Evolutionary conservation across 169 alveolate genomes (phyloP).

Genomic region (Cryptosporidium sp.): DNA sequence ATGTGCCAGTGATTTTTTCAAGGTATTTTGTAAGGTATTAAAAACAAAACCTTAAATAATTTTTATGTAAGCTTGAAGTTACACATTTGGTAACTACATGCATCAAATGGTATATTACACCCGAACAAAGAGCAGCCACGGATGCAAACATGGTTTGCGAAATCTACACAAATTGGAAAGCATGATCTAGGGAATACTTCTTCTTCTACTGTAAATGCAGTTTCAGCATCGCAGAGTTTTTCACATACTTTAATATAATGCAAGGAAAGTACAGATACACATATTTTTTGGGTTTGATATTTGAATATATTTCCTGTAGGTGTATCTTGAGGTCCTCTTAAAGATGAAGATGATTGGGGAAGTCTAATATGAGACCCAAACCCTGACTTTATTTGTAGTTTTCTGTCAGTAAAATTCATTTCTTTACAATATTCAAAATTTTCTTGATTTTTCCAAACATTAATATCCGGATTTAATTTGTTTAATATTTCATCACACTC

Average conservation of each 20-base stretch:
- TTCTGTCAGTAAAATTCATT: conserved; percentile 10
- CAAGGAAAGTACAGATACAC: conserved; percentile 39
- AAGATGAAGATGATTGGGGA: conserved; percentile 9
- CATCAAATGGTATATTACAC: conserved; percentile 31
- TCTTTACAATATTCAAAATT: conserved; percentile 16
- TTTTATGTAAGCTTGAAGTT: conserved; percentile 4
- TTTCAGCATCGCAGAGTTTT: conserved; percentile 16
- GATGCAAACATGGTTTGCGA: conserved; percentile 43
- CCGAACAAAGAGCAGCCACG: conserved; percentile 20
- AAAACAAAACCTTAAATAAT: not conserved
- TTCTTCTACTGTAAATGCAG: conserved; percentile 22
- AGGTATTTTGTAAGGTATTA: not conserved
- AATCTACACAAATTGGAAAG: conserved; percentile 55
- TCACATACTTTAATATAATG: conserved; percentile 59
- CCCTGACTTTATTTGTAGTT: conserved; percentile 54
- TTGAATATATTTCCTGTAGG: not conserved
- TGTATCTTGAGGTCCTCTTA: conserved; percentile 14
- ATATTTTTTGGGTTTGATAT: conserved; percentile 24
- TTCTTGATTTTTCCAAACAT: conserved; percentile 8
- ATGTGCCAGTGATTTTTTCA: conserved; percentile 33
- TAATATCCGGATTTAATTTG: not conserved
- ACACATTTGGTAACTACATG: conserved; percentile 65
- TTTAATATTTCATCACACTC: not conserved
- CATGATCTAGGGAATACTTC: conserved; percentile 54
- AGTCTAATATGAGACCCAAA: conserved; percentile 59